Base-by-base conservation (phyloP, 106 monocot genomes). In the Gastrodia elata region DNA sequence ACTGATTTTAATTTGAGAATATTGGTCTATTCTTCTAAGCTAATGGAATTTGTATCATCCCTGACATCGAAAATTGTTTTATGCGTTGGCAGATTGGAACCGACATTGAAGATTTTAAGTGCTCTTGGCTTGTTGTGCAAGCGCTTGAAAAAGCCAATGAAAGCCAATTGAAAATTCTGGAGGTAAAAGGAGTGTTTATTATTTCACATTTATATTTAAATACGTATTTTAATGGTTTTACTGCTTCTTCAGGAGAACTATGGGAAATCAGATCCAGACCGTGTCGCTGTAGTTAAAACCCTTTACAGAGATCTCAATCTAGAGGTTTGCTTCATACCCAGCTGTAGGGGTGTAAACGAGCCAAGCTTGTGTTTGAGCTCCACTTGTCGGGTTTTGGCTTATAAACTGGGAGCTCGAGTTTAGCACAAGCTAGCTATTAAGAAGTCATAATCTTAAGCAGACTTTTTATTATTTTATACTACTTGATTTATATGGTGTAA, bases 121-220 rank as follows among this genome's bases (percentile, higher is more conserved):
- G 95, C 48, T 95, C 95, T 34, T 95, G 95, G 95, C 76, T 95
- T 71, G 85, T 95, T 69, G 87, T 95, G 24, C 89, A 95, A 95
- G 95, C 91, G 14, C 82, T 95, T 39, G 83, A 89, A 74, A 83
- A 41, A 73, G 87, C 84, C 46, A 76, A 82, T 77, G 89, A 87
- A 46, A 55, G 75, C 55, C 91, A 95, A 73, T 79, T 79, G 70
- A 74, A 82, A 59, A 39, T 89, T 58, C 56, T 95, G 70, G 72
- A 46, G 58, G 95, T 95, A 84, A 77, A 80, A 3, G 22, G 16
- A 24, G 14, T 39, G 33, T 64, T 40, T 55, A 38, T 15, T 46
- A 6, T 6, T 35, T 52, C 16, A 38, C 52, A 64, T 69, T 13
- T 24, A 9, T 56, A 32, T 41, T 6, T 18, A 43, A 74, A 10